Conservation (phyloP, 1,139 yeast genomes). For the Candida sojae region DNA sequence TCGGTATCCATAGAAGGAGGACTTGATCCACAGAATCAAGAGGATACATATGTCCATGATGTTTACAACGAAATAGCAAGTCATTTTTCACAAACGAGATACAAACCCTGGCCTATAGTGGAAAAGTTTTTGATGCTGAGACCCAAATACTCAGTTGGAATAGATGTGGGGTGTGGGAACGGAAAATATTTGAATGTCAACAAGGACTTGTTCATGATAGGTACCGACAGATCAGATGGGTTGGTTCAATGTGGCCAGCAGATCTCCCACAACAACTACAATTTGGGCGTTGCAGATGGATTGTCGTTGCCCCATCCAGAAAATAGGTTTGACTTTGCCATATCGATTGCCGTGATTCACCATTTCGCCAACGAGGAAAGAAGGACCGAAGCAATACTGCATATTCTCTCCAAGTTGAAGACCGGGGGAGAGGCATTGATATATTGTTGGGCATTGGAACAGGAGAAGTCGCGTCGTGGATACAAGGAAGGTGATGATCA, state of each 20-base stretch:
- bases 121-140: slow-evolving; percentile 57
- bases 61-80: slow-evolving; percentile 91
- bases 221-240: slow-evolving; percentile 84
- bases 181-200: slow-evolving; percentile 86
- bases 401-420: slow-evolving; percentile 61
- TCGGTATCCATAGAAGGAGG: slow-evolving; percentile 29
- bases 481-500: slow-evolving; percentile 89
- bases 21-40: slow-evolving; percentile 57
- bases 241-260: slow-evolving; percentile 69
- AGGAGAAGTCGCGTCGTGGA: slow-evolving; percentile 81
- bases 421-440: slow-evolving; percentile 70
- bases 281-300: slow-evolving; percentile 74
- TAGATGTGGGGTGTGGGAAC: slow-evolving; percentile 94
- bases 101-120: slow-evolving; percentile 98
- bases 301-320: slow-evolving; percentile 65
- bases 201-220: slow-evolving; percentile 65
- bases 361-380: slow-evolving; percentile 88
- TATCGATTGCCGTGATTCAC: slow-evolving; percentile 93
- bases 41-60: slow-evolving; percentile 77
- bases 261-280: slow-evolving; percentile 34
- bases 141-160: slow-evolving; percentile 41
- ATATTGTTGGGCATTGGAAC: slow-evolving; percentile 97
- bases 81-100: slow-evolving; percentile 91
- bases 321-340: slow-evolving; percentile 77
- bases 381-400: slow-evolving; percentile 70